Percentiles rank a stretch among this genome's conserved stretches.
phyloP scores from a whole-genome alignment of 1,284 basidiomycete species.

The Laetiporus sulphureus region DNA sequence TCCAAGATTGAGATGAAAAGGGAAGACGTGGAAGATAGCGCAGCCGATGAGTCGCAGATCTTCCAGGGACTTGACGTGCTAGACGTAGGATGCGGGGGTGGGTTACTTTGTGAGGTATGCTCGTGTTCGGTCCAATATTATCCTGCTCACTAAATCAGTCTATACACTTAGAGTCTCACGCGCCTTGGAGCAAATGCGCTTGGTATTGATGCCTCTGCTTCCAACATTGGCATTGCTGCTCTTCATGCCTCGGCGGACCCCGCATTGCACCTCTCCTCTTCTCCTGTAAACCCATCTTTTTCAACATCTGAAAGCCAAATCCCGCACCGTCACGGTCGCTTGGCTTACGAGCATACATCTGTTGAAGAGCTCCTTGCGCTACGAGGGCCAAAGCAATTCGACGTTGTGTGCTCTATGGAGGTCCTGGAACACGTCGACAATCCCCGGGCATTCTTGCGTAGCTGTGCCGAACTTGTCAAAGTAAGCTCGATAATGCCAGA shows the following conservation, averaged over 20 bases:
- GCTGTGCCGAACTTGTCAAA: slow-evolving; percentile 81
- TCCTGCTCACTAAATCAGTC: slow-evolving; percentile 3
- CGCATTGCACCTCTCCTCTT: slow-evolving; percentile 24
- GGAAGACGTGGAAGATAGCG: slow-evolving; percentile 41
- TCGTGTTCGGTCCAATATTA: background rate
- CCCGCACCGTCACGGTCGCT: slow-evolving; percentile 20
- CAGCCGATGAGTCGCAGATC: slow-evolving; percentile 27
- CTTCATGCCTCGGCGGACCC: slow-evolving; percentile 83
- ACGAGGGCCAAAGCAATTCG: slow-evolving; percentile 61
- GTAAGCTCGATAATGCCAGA: too few relatives aligned
- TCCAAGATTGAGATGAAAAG: slow-evolving; percentile 28
- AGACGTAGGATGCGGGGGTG: slow-evolving; percentile 94
- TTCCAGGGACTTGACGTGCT: slow-evolving; percentile 64
- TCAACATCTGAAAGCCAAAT: slow-evolving; percentile 3
- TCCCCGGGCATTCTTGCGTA: slow-evolving; percentile 77
- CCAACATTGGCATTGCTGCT: slow-evolving; percentile 84
- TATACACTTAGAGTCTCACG: slow-evolving; percentile 72
- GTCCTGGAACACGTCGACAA: slow-evolving; percentile 97
- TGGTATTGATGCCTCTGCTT: slow-evolving; percentile 86
- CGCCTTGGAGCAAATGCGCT: slow-evolving; percentile 82
- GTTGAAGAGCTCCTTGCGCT: slow-evolving; percentile 64
- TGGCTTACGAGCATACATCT: slow-evolving; percentile 71
- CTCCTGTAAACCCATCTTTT: slow-evolving; percentile 6
- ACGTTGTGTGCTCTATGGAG: slow-evolving; percentile 97
- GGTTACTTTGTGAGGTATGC: slow-evolving; percentile 84